Evolutionary conservation across 129 eudicot species (phyloP).

Genomic region (Escallonia rubra): DNA sequence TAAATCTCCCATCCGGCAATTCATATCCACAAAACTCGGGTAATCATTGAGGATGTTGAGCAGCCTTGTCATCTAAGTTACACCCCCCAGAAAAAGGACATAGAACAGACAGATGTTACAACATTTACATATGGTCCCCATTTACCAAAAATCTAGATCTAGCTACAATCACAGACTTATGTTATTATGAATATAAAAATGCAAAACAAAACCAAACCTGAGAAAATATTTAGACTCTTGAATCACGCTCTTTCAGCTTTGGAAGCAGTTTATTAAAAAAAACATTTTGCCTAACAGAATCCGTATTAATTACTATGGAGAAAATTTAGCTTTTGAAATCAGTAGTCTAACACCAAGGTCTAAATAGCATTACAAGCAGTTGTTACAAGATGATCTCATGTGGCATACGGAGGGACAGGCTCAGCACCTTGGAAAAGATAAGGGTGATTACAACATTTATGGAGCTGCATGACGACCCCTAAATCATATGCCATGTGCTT

Average conservation of each 20-base stretch:
- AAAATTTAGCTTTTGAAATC: background rate
- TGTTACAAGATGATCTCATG: conserved; percentile 85
- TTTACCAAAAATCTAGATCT: too few relatives aligned
- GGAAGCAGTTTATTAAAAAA: conserved; percentile 92
- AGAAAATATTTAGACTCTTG: conserved; percentile 87
- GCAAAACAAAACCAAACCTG: conserved; percentile 44
- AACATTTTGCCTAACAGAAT: conserved; percentile 71
- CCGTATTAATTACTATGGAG: background rate
- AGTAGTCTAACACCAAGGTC: background rate
- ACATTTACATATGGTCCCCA: too few relatives aligned
- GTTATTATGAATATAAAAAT: background rate
- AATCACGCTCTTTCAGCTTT: conserved; percentile 91
- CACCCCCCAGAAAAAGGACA: background rate
- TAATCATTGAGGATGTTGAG: conserved; percentile 97
- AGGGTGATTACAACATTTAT: conserved; percentile 96
- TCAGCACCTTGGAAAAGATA: conserved; percentile 99
- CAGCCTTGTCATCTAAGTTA: conserved; percentile 81
- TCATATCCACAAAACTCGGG: conserved; percentile 76
- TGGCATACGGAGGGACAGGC: conserved; percentile 96
- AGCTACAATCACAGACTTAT: too few relatives aligned
- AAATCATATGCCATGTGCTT: too few relatives aligned
- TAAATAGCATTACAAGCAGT: conserved; percentile 59
- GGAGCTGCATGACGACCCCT: conserved; percentile 79
- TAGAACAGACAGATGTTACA: too few relatives aligned
- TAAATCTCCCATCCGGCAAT: conserved; percentile 93